Percentiles rank a stretch among this genome's conserved stretches.
phyloP scores from a whole-genome alignment of 1,284 basidiomycete species.

The Uromyces viciae-fabae region DNA sequence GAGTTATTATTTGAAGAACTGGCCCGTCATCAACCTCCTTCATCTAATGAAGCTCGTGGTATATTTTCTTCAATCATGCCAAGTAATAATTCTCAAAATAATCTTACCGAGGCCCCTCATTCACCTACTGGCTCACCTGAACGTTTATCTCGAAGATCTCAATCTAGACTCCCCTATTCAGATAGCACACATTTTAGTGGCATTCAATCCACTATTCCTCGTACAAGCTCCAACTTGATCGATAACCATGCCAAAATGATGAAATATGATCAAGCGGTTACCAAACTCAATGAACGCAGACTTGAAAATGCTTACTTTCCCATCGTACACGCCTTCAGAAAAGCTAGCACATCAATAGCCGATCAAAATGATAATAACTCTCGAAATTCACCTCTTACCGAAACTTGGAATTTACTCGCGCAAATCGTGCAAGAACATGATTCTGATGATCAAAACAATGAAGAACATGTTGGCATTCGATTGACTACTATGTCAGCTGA shows the following conservation, averaged over 20 bases:
- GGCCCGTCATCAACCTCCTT: slow-evolving; percentile 61
- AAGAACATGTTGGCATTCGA: slow-evolving; percentile 48
- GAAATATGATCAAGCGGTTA: slow-evolving; percentile 78
- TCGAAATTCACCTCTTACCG: slow-evolving; percentile 53
- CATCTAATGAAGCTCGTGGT: slow-evolving; percentile 6
- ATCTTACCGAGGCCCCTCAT: not conserved
- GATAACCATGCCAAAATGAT: slow-evolving; percentile 82
- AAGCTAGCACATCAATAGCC: slow-evolving; percentile 59
- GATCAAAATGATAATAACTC: slow-evolving; percentile 50
- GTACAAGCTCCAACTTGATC: slow-evolving; percentile 58
- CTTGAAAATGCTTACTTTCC: slow-evolving; percentile 70
- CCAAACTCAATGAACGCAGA: slow-evolving; percentile 69
- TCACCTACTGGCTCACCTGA: slow-evolving; percentile 32
- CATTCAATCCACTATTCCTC: slow-evolving; percentile 25
- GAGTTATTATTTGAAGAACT: slow-evolving; percentile 84
- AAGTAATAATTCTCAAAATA: slow-evolving; percentile 45
- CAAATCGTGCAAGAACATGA: slow-evolving; percentile 58
- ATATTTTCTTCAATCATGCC: slow-evolving; percentile 37
- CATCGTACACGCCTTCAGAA: slow-evolving; percentile 66
- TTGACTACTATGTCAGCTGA: slow-evolving; percentile 53
- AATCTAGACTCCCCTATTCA: slow-evolving; percentile 43
- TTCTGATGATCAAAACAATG: slow-evolving; percentile 49
- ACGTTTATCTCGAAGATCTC: slow-evolving; percentile 41
- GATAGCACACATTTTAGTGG: slow-evolving; percentile 36
- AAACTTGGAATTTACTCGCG: slow-evolving; percentile 57